These are phyloP conservation scores for Begonia loranthoides DNA, from an alignment of 306 rosid genomes.

Conservation along the genomic window DNA sequence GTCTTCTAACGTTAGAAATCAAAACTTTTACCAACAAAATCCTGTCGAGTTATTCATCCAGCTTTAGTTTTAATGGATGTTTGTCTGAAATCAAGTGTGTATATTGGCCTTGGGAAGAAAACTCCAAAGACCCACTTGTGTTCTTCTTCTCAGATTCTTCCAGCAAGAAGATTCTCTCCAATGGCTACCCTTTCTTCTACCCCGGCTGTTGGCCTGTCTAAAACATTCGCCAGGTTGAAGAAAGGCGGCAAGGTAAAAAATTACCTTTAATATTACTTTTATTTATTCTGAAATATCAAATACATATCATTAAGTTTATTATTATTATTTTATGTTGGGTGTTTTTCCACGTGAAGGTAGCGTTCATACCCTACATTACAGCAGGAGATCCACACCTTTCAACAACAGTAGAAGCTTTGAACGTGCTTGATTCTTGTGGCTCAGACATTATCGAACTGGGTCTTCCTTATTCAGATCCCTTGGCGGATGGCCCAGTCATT, in stretches of 20 bases:
- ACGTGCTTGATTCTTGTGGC: constrained; percentile 72
- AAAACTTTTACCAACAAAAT: too few species aligned
- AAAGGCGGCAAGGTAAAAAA: constrained; percentile 49
- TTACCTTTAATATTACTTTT: constrained; percentile 6
- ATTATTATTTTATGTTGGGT: too few species aligned
- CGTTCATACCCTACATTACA: constrained; percentile 77
- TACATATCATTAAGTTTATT: too few species aligned
- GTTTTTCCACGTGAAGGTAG: constrained; percentile 36
- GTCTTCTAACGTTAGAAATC: too few species aligned
- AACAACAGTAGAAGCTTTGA: constrained; percentile 79
- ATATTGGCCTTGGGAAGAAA: too few species aligned
- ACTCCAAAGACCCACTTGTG: constrained; percentile 16
- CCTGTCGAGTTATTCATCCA: too few species aligned
- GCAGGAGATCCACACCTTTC: constrained; percentile 96
- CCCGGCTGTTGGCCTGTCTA: constrained; percentile 45
- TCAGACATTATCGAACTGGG: constrained; percentile 92
- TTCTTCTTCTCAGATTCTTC: constrained; percentile 7
- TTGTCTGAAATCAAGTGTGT: too few species aligned
- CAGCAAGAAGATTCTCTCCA: constrained; percentile 27
- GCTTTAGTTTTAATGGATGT: too few species aligned
- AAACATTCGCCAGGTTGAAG: constrained; percentile 55
- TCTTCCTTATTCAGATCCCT: constrained; percentile 85
- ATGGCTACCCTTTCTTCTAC: constrained; percentile 44
- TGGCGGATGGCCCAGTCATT: constrained; percentile 97
- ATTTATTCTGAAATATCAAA: too few species aligned